Evolutionary conservation across 768 basidiomycete species (phyloP), one percentile per base, ranked within the genome.

Genomic region (Psilocybe subaeruginosa): DNA sequence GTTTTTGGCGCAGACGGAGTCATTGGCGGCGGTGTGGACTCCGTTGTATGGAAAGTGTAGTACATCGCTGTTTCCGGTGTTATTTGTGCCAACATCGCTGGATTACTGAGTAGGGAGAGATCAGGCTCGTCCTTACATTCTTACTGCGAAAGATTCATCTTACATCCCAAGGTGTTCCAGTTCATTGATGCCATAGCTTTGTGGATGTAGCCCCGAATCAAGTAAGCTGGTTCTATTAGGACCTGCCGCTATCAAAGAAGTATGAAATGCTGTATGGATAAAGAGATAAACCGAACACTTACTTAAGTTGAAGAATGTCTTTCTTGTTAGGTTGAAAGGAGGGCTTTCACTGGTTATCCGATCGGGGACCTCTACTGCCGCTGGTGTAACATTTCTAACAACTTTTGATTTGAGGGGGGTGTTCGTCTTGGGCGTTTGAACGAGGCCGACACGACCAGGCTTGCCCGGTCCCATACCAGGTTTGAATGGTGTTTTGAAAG

Each of bases 401-500:
- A 39, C 50, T 39, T 19, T 60, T 12, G 14, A 12, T n/a, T 43
- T 5, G 5, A 5, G 41, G 37, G 59, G 54, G 54, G 60, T 51
- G 23, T 51, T 64, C 64, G 30, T 58, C 63, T 62, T 76, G 16
- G 56, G 33, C 9, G 58, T 53, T 39, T 43, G 67, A 57, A 45
- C 68, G 66, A 77, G 72, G 53, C 65, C 66, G 7, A 66, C 55
- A 50, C 73, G 71, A 19, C 78, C 80, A 49, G 75, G 71, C 63
- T 81, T 77, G 39, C 76, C 77, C 49, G 82, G 81, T 62, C 74
- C 76, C 75, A 82, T 76, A 29, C 81, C 82, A 4, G 72, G 56
- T 66, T 89, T 90, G 70, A 90, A 90, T 0, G 88, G 88, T 1
- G 87, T 89, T 6, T 81, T 72, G 61, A 89, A 89, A n/a, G 77